A percentile compares a stretch with the other conserved stretches of the same genome.
Conservation (phyloP, 164 flowering plant genomes). For the Malania oleifera region DNA sequence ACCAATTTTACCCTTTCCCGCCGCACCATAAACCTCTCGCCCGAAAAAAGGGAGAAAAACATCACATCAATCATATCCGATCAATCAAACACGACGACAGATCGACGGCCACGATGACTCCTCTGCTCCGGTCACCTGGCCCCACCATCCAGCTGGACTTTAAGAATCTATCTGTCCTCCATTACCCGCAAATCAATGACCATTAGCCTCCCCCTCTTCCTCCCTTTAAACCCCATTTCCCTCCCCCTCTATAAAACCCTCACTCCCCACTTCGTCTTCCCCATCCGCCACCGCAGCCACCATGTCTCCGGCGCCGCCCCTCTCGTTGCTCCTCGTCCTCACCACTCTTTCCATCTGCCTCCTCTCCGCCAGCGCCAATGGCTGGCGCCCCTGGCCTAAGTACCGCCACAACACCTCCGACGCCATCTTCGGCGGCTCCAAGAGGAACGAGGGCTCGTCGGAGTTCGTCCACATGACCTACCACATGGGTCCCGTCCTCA, state of each 20-base stretch:
- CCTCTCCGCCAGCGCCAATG: slow-evolving; percentile 10
- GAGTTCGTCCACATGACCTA: slow-evolving; percentile 57
- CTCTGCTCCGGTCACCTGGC: background rate
- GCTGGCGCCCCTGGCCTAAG: slow-evolving; percentile 62
- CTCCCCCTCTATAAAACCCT: too few relatives aligned
- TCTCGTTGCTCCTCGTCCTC: slow-evolving; percentile 11
- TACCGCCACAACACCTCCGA: slow-evolving; percentile 22
- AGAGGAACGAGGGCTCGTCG: slow-evolving; percentile 68
- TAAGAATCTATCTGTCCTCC: background rate
- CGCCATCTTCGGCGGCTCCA: slow-evolving; percentile 27
- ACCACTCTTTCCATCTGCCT: slow-evolving; percentile 11
- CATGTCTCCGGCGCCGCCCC: slow-evolving; percentile 10
- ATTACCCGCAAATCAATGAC: slow-evolving; percentile 2
- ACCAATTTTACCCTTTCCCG: background rate
- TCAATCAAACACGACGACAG: background rate
- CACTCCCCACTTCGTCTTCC: background rate
- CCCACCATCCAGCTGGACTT: background rate
- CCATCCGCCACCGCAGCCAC: slow-evolving; percentile 3
- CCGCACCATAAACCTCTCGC: background rate
- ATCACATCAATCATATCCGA: background rate
- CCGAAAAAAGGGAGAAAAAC: background rate
- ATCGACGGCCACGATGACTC: background rate
- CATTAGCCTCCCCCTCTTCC: background rate
- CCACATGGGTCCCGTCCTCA: slow-evolving; percentile 88
- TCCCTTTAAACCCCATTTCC: background rate